phyloP scores from a whole-genome alignment of 2,329 filamentous ascomycete genomes.

The Pseudogymnoascus sp. region DNA sequence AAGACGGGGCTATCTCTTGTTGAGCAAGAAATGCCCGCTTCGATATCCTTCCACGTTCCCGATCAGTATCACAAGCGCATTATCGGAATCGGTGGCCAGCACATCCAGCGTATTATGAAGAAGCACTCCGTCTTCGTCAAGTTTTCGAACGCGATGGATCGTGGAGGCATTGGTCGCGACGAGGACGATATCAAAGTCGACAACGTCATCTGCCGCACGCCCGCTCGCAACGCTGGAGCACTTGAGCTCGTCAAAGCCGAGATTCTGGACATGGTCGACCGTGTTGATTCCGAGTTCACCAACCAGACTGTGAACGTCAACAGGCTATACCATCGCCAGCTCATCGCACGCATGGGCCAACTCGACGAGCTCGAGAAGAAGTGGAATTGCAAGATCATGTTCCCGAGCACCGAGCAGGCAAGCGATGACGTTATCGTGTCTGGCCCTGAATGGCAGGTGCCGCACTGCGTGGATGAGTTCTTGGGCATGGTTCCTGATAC shows the following conservation, averaged over 20 bases:
- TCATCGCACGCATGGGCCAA: constrained; percentile 78
- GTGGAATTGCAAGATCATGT: constrained; percentile 99
- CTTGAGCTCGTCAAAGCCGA: constrained; percentile 96
- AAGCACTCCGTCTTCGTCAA: constrained; percentile 99
- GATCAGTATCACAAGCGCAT: constrained; percentile 99
- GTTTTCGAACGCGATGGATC: constrained; percentile 98
- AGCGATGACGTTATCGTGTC: constrained; percentile 95
- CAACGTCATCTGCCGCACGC: constrained; percentile 97
- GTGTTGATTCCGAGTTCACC: constrained; percentile 80
- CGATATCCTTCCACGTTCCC: constrained; percentile 97
- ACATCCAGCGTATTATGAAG: constrained; percentile 99
- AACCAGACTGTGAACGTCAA: constrained; percentile 90
- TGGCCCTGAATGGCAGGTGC: constrained; percentile 96
- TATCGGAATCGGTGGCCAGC: constrained; percentile 95
- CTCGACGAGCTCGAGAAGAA: constrained; percentile 96
- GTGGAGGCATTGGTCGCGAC: constrained; percentile 81
- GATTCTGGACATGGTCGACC: constrained; percentile 98
- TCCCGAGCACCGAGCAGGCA: constrained; percentile 93
- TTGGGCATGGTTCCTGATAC: constrained; percentile 96
- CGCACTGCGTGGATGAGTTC: constrained; percentile 91
- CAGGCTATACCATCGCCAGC: constrained; percentile 87
- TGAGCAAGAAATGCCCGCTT: constrained; percentile 98
- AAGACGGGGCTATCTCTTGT: constrained; percentile 88
- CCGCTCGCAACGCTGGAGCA: constrained; percentile 92
- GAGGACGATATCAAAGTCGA: constrained; percentile 98